Base-by-base conservation (phyloP, 306 rosid species). In the Quercus ilex region DNA sequence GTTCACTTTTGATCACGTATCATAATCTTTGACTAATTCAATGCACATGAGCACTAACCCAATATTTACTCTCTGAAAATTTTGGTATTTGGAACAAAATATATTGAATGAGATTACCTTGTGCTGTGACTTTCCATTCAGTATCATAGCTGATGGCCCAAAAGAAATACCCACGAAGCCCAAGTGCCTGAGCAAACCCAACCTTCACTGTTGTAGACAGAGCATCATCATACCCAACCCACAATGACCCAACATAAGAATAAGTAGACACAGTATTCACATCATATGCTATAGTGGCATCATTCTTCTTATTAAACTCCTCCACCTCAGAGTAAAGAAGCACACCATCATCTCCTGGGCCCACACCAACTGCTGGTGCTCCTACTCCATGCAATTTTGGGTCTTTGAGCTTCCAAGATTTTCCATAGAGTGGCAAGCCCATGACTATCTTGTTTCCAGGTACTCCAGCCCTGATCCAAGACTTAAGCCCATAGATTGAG, bases 141-240 rank as follows among this genome's bases (percentile, higher is more conserved):
- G 17, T 69, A 15, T 91, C 95, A 13, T 31, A 74, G 55, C 86
- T 81, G 21, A 89, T 82, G 55, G 90, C 94, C 98, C 98, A 93
- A 79, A 91, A 90, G 91, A 91, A 93, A 60, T 90, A 93, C 8
- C 98, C 96, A 79, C 90, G 88, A 35, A 93, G 90, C 20, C 84
- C 83, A 76, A 90, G 89, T 13, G 91, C 88, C 35, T 85, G 93
- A 76, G 97, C 97, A 81, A 85, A 90, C 31, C 84, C 89, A 55
- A 90, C 14, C 79, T 93, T 91, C 0, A 85, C 25, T 0, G 85
- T 75, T 0, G 81, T 79, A 0, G 97, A 85, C 0, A 64, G 7
- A 1, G 79, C 76, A 78, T 90, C 85, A 62, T 91, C 97, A 5
- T 80, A 93, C 56, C 90, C 86, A 53, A 90, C 72, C 98, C 95